Evolutionary conservation across 2,329 filamentous ascomycete genomes (phyloP), one percentile per base, ranked within the genome.

Genomic region (Botrytis porri): DNA sequence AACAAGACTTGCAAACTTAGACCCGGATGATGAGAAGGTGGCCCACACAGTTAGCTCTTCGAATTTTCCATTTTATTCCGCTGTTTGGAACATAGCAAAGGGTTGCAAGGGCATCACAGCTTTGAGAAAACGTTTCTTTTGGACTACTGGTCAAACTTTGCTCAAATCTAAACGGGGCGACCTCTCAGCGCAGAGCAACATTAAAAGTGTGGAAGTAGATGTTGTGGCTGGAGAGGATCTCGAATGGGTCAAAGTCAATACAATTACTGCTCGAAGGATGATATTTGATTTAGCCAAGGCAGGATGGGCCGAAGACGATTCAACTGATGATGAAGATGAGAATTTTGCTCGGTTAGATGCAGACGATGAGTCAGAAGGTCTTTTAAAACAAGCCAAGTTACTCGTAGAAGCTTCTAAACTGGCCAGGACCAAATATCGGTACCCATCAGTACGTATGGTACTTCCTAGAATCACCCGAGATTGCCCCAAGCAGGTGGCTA

Each of bases 241-340:
- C 73, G 85, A 89, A 77, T 93, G 90, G 91, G 86, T 90, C 71
- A 92, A 92, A 80, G 87, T 93, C 1, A 91, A 88, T 8, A 90
- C 89, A 7, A 83, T 91, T 37, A 90, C 88, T 0, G 87, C 91
- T 75, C 88, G 85, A 73, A 84, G 90, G 69, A 82, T 93, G 43
- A 81, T 92, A 29, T 90, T 90, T 78, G 90, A 93, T 76, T 85
- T 92, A 75, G 90, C 91, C 5, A 91, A 92, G 80, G 86, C 89
- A 73, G 90, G 90, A 18, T 91, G 89, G 86, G 87, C 88, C 76
- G 81, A 75, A 20, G 81, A 80, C 61, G 83, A 83, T 72, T 84
- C 81, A 18, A 80, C 80, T 43, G 84, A 83, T 73, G 84, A 86
- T 14, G 80, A 83, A 25, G 81, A 83, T n/a, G 82, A 84, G 29